Percentiles rank a stretch among this genome's conserved stretches.
Evolutionary conservation across 495 filamentous ascomycete genomes (phyloP).

Genomic region (Trypethelium eluteriae): DNA sequence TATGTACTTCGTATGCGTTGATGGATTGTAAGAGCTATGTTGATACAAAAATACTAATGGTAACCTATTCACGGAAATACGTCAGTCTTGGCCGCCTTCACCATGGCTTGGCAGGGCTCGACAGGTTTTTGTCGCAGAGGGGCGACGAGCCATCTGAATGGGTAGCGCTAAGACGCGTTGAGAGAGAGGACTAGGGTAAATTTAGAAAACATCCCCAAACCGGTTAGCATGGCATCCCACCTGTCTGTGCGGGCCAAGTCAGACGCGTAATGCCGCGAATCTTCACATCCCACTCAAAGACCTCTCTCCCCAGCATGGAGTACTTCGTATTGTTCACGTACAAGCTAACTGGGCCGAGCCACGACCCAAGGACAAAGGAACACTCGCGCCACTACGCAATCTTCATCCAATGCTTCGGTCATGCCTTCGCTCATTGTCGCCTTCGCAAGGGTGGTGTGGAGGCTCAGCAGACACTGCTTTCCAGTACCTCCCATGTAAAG

Average conservation of each 20-base stretch:
- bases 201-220: not conserved
- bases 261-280: slow-evolving; percentile 1
- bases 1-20: not conserved
- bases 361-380: not conserved
- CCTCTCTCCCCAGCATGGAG: not conserved
- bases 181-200: not conserved
- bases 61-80: not conserved
- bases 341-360: not conserved
- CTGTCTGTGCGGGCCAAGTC: not conserved
- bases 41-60: not conserved
- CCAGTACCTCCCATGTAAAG: not conserved
- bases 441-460: not conserved
- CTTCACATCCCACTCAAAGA: not conserved
- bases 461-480: not conserved
- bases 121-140: not conserved
- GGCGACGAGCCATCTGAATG: not conserved
- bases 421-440: not conserved
- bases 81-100: not conserved
- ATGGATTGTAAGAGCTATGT: too few species aligned
- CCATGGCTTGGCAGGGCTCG: too few species aligned
- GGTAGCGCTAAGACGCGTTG: not conserved
- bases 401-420: not conserved
- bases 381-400: not conserved
- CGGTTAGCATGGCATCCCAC: too few species aligned
- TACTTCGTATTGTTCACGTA: not conserved